Base-by-base conservation (phyloP, 2,329 filamentous ascomycete genomes). In the Blumeria hordei region DNA sequence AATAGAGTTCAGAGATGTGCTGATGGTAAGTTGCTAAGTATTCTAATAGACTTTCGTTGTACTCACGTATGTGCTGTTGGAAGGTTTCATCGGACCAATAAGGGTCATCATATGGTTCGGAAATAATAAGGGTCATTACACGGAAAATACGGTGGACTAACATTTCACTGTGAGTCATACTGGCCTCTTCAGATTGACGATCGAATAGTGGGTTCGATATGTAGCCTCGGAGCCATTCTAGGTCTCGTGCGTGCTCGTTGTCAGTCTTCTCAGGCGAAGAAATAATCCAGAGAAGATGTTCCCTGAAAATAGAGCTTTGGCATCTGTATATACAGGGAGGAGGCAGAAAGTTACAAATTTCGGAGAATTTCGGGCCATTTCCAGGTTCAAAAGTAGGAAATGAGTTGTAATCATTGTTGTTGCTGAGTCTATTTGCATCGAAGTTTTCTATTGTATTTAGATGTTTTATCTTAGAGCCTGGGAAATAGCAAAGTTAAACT, bases 381-480 rank as follows among this genome's bases (percentile, higher is more conserved):
- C 57, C 62, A 21, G 54, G 58, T 50, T 66, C 65, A 53, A 62
- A 65, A 47, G 64, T 62, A n/a, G 65, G 64, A 35, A 64, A 66
- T 9, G 60, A 59, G 7, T 59, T 59, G 47, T 64, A 64, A 53
- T 66, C 64, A 39, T 61, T 59, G 11, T 60, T 65, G 44, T 66
- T 61, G 3, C 57, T 57, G 9, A 63, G 32, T 12, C 3, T 54
- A 51, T 3, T 34, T 8, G 5, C 45, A 18, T 53, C n/a, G 7
- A 18, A 39, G 6, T 18, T 14, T 16, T 47, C 53, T 54, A 28
- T 9, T 16, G 12, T 55, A 16, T 11, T 55, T 53, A 53, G 54
- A 14, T 11, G 35, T 14, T n/a, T 35, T 49, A 37, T 11, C 3
- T 39, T 16, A 39, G n/a, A n/a, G 10, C 14, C 32, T 8, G 21